These are phyloP conservation scores for Fusarium illudens DNA, from an alignment of 2,329 filamentous ascomycete species.

Conservation along the genomic window DNA sequence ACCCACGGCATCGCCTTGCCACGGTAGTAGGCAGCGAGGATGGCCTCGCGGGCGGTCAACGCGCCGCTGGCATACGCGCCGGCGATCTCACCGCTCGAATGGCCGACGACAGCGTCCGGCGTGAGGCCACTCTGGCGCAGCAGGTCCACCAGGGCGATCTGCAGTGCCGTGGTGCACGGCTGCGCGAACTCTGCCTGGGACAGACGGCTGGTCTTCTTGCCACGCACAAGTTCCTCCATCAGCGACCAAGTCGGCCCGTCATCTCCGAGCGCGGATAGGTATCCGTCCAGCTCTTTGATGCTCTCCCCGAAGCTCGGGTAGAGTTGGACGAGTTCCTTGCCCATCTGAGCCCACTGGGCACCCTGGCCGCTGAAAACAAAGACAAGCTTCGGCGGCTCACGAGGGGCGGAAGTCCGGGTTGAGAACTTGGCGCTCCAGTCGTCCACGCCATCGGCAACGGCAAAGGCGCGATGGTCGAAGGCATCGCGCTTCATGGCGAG, in stretches of 20 bases:
- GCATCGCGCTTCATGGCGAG: too few species aligned
- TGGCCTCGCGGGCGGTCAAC: slow-evolving; percentile 46
- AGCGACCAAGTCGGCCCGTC: background rate
- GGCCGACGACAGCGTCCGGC: background rate
- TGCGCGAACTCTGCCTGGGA: background rate
- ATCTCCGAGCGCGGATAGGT: background rate
- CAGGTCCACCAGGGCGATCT: background rate
- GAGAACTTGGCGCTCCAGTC: too few species aligned
- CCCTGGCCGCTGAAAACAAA: slow-evolving; percentile 2
- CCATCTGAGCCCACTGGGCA: background rate
- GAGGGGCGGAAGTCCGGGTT: background rate
- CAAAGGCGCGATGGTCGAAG: too few species aligned
- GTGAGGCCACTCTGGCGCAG: background rate
- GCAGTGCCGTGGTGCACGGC: background rate
- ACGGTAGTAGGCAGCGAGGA: slow-evolving; percentile 36
- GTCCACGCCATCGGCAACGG: too few species aligned
- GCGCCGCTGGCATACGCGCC: slow-evolving; percentile 54
- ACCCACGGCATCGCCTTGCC: slow-evolving; percentile 10
- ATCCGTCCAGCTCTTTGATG: background rate
- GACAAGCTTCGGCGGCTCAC: background rate
- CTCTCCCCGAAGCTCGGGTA: background rate
- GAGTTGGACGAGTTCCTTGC: background rate
- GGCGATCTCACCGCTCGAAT: slow-evolving; percentile 48
- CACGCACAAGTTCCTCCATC: background rate
- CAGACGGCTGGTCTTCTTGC: background rate